Conservation (phyloP, 1,139 yeast genomes). For the Yamadazyma diddensiae region DNA sequence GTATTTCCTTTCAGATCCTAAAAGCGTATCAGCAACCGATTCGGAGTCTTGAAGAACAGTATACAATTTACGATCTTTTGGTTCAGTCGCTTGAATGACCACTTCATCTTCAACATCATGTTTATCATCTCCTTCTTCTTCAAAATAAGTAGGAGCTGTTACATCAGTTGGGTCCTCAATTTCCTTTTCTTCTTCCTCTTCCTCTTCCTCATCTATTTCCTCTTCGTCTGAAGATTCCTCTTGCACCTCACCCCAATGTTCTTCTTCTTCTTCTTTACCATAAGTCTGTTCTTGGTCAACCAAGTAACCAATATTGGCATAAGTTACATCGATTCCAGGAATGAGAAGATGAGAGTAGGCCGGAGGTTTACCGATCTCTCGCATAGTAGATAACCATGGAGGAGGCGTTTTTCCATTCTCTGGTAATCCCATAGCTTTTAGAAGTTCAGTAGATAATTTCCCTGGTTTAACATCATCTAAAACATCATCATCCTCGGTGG, state of each 20-base stretch:
- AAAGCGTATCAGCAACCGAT: slow-evolving; percentile 12
- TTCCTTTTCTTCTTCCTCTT: slow-evolving; percentile 18
- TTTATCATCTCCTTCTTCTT: slow-evolving; percentile 15
- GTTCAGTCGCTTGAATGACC: slow-evolving; percentile 7
- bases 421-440: slow-evolving; percentile 69
- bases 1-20: slow-evolving; percentile 19
- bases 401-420: slow-evolving; percentile 52
- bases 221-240: slow-evolving; percentile 35
- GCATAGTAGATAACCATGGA: slow-evolving; percentile 82
- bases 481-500: slow-evolving; percentile 41
- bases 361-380: slow-evolving; percentile 79
- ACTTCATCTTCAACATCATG: slow-evolving; percentile 15
- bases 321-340: slow-evolving; percentile 48
- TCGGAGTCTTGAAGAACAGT: slow-evolving; percentile 29
- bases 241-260: slow-evolving; percentile 44
- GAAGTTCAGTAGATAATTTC: slow-evolving; percentile 52
- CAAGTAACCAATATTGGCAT: slow-evolving; percentile 37
- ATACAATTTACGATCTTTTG: slow-evolving; percentile 20
- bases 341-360: slow-evolving; percentile 66
- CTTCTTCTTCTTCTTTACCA: slow-evolving; percentile 18
- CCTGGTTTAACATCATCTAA: slow-evolving; percentile 62
- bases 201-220: slow-evolving; percentile 27
- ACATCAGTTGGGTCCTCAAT: slow-evolving; percentile 19
- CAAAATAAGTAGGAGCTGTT: slow-evolving; percentile 5
- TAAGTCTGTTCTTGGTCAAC: slow-evolving; percentile 14